phyloP scores from a whole-genome alignment of 768 basidiomycete genomes.

The Boletus tomentosulus region DNA sequence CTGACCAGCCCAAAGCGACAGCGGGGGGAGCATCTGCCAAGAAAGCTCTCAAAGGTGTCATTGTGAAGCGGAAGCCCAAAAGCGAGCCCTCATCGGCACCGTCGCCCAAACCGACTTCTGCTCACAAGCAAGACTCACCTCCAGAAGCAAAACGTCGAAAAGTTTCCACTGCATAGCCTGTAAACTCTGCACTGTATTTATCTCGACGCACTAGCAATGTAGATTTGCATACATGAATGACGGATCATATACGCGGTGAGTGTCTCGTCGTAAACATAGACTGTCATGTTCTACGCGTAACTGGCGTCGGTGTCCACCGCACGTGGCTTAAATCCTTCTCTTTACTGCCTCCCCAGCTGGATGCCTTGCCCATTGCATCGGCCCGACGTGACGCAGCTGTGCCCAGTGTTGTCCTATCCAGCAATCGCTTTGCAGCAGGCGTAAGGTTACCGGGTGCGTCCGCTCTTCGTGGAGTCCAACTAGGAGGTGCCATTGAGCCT shows the following conservation, averaged over 20 bases:
- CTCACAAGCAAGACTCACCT: constrained; percentile 25
- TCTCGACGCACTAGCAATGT: constrained; percentile 7
- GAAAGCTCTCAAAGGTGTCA: constrained; percentile 68
- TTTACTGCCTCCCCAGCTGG: constrained; percentile 55
- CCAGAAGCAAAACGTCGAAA: constrained; percentile 60
- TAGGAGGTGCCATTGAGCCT: constrained; percentile 70
- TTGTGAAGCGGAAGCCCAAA: constrained; percentile 75
- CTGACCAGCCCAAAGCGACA: constrained; percentile 25
- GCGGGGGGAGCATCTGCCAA: constrained; percentile 53
- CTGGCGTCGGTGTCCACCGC: constrained; percentile 79
- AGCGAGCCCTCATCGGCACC: constrained; percentile 17
- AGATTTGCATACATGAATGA: constrained; percentile 7
- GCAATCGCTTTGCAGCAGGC: constrained; percentile 75
- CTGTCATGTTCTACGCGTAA: constrained; percentile 32
- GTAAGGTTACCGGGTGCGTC: constrained; percentile 75
- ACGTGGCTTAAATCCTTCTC: constrained; percentile 63
- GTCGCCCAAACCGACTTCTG: constrained; percentile 13
- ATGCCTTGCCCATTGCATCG: constrained; percentile 59
- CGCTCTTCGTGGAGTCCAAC: constrained; percentile 71
- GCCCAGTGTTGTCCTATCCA: constrained; percentile 69
- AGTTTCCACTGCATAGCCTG: constrained; percentile 34
- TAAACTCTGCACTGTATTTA: constrained; percentile 9
- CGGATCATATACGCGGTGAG: constrained; percentile 4
- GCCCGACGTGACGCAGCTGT: constrained; percentile 58
- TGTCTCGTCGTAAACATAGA: background rate